phyloP scores from a whole-genome alignment of 305 asterid genomes.

The Fraxinus ornus region DNA sequence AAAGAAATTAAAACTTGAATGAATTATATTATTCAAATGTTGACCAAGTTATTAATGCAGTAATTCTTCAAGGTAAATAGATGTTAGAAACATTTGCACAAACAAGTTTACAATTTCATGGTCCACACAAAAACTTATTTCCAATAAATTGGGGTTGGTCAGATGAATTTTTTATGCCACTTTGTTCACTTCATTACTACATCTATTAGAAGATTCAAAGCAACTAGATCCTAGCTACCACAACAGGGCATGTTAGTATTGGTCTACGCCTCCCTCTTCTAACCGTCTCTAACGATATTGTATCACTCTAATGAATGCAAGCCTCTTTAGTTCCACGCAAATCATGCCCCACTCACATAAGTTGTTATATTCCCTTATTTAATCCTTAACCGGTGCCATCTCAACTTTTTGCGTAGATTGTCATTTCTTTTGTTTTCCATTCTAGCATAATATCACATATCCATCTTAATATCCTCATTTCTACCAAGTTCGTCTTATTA shows the following conservation, averaged over 20 bases:
- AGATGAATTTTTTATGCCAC: neutral
- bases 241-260: neutral
- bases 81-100: neutral
- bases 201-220: neutral
- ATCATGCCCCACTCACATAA: neutral
- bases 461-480: neutral
- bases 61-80: neutral
- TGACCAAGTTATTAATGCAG: neutral
- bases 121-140: neutral
- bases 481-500: neutral
- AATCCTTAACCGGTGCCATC: neutral
- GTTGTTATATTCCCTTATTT: neutral
- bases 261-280: neutral
- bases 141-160: neutral
- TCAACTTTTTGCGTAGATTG: neutral
- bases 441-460: neutral
- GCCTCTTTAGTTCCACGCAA: neutral
- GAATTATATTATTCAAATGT: neutral
- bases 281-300: neutral
- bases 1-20: neutral
- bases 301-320: neutral
- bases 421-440: neutral
- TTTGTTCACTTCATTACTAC: neutral
- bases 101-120: neutral
- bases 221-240: neutral